Base-by-base conservation (phyloP, 768 basidiomycete genomes). In the Lactarius akahatsu region DNA sequence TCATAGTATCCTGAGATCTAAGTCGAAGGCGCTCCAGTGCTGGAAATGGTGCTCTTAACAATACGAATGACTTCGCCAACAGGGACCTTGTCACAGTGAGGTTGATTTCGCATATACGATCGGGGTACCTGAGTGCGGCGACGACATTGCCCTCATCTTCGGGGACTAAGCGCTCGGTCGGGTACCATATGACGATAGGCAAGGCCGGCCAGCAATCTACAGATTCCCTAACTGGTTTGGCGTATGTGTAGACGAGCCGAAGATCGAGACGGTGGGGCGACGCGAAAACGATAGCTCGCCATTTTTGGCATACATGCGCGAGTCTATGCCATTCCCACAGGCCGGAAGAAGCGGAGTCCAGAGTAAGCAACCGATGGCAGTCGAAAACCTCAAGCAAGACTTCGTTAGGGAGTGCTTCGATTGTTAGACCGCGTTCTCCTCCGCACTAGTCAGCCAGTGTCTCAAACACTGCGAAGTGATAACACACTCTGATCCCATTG, bases 241-340 rank as follows among this genome's bases (percentile, higher is more conserved):
- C 40, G 23, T 54, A 11, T n/a, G 63, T 64, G 28, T 40, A 59
- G 63, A 59, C 50, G 4, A 59, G 47, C 30, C 50, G 57, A 20
- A 64, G 57, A 3, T 50, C 36, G 20, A 64, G 58, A 43, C 38
- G 57, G 20, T 52, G n/a, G 11, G 63, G 63, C 3, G 50, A 64
- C 3, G 57, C 50, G 50, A 64, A 64, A 13, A 56, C 32, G 18
- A 62, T 15, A 34, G 13, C 30, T 18, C 65, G 40, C 65, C 59
- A 66, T 20, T 41, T 47, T 47, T 13, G 43, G 54, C 43, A 66
- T 16, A 62, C 65, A 59, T 66, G 65, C 32, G 26, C 32, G 28
- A 62, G 65, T 23, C 50, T 62, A 34, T 61, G 40, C 59, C 65
- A 66, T 47, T 63, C 57, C 57, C 63, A 63, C 6, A 57, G 63